Evolutionary conservation across 805 yeast genomes (phyloP), one percentile per base, ranked within the genome.

Genomic region (Barnettozyma wickerhamii): DNA sequence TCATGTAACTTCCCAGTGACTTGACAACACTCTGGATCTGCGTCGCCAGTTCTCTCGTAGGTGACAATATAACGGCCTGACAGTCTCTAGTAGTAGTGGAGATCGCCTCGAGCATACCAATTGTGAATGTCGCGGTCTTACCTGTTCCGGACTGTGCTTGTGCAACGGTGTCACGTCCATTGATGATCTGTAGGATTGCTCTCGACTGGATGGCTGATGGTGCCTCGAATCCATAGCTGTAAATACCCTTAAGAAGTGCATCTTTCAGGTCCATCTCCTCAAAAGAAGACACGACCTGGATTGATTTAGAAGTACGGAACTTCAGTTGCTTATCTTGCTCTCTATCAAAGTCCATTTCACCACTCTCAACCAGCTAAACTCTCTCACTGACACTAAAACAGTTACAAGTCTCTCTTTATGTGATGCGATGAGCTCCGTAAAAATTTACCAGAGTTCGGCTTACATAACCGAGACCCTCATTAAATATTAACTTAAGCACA

Each of bases 81-180:
- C 88, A 75, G 49, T 84, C 85, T 59, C 79, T 75, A 48, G 77
- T 68, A 48, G 73, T 76, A 42, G 81, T 71, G 54, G 91, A 95
- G 41, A 93, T 76, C 49, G 78, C 85, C 67, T 93, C 95, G 50
- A 93, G 71, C 74, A 89, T 85, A 19, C 96, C 91, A 52, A 93
- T 91, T 49, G 97, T 77, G 74, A 93, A 93, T 35, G 99, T 93
- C 50, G 98, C 99, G 21, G 99, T 93, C 72, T 93, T 93, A 69
- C 99, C 99, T 37, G 99, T 93, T 68, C 99, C 99, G 28, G 96
- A 88, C 70, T 93, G 99, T 45, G 99, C 98, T 71, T 93, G 99
- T 46, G 99, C 99, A 49, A 93, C 79, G 40, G 90, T 95, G 66
- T 93, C 99, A 66, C 89, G 81, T 42, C 96, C 96, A 60, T 81